Base-by-base conservation (phyloP, 2,329 filamentous ascomycete genomes). In the Ampelomyces quisqualis region DNA sequence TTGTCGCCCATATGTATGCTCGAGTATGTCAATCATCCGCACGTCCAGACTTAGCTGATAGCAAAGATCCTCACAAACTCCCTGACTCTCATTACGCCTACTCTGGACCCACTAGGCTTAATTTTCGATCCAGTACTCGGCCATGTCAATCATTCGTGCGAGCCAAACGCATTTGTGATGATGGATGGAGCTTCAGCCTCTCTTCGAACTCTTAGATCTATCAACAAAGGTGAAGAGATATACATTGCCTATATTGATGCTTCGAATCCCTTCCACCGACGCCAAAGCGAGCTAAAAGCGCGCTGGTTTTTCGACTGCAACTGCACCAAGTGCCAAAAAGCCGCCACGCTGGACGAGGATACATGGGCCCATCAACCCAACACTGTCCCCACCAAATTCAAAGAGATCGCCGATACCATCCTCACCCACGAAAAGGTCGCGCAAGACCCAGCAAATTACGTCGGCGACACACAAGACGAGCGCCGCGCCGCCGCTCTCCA, bases 161-260 rank as follows among this genome's bases (percentile, higher is more conserved):
- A 76, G 17, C 78, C 79, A 3, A 85, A 84, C 49, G 73, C 77
- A 2, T 73, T 74, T 20, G 71, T 81, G 13, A 71, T 77, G 9
- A 81, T 82, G 65, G 77, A 82, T 42, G 74, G 77, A 14, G 66
- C 73, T 3, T 58, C 67, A 21, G 61, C 80, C 7, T 69, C 69
- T 10, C 56, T 82, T 21, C 76, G 78, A 22, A 74, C 80, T 0
- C 62, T 82, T 1, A 67, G 65, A 9, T 69, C 73, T 0, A 80
- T 85, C 45, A 60, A 68, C 13, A 70, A 73, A 42, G 74, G 73
- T 45, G 75, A 80, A 20, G 80, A 85, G 57, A 70, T 85, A 20
- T 78, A 74, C 51, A 78, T 84, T 43, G 78, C 79, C 3, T 85
- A 85, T 55, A 71, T 82, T 46, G 81, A 85, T 53, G 69, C 70